phyloP scores from a whole-genome alignment of 2,329 filamentous ascomycete genomes.

The Ophiostoma novo-ulmi region DNA sequence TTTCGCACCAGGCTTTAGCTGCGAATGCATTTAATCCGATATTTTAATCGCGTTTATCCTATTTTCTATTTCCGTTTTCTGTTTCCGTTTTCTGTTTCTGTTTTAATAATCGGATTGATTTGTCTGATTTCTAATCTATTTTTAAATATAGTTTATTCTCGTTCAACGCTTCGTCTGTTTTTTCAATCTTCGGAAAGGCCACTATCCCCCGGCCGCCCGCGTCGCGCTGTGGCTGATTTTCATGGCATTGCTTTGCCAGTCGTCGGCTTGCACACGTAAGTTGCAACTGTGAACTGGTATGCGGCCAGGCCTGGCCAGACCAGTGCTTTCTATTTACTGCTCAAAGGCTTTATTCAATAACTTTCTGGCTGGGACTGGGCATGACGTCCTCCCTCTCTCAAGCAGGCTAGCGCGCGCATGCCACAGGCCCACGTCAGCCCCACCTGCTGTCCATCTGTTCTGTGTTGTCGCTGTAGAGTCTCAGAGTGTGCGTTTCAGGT shows the following conservation, averaged over 20 bases:
- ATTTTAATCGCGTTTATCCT: neutral
- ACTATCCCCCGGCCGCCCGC: neutral
- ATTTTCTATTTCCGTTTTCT: neutral
- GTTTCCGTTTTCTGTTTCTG: neutral
- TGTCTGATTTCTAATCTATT: constrained; percentile 6
- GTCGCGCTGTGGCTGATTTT: constrained; percentile 14
- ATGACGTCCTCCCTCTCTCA: neutral
- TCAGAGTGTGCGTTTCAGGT: neutral
- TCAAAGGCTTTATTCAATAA: neutral
- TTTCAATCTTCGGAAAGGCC: neutral
- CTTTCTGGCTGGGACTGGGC: neutral
- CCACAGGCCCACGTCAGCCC: neutral
- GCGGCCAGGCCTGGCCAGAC: neutral
- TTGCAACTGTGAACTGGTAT: neutral
- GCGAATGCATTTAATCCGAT: neutral
- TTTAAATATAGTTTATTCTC: neutral
- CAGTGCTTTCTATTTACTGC: neutral
- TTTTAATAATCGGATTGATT: neutral
- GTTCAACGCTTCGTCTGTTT: neutral
- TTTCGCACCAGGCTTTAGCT: neutral
- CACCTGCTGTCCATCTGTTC: no score
- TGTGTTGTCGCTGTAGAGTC: neutral
- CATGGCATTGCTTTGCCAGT: constrained; percentile 1
- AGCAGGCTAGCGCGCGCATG: constrained; percentile 2
- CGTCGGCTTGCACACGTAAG: constrained; percentile 13